Conservation (phyloP, 768 basidiomycete genomes). For the Mycena alexandri region DNA sequence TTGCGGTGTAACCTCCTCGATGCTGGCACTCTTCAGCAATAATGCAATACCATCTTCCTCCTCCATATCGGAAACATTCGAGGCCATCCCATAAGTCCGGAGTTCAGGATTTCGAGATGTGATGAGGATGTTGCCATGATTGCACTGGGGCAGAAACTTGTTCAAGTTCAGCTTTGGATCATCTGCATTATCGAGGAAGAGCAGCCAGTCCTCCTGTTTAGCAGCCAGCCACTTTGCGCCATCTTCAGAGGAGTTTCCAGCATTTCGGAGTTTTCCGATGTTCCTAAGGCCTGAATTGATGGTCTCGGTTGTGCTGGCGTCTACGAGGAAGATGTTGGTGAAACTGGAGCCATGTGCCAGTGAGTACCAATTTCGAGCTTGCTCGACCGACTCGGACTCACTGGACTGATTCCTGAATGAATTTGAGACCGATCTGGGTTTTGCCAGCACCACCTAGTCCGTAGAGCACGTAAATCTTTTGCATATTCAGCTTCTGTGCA, state of each 20-base stretch:
- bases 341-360: too few species aligned
- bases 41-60: conserved; percentile 9
- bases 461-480: conserved; percentile 6
- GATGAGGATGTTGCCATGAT: conserved; percentile 29
- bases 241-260: not conserved
- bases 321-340: too few species aligned
- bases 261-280: not conserved
- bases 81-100: not conserved
- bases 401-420: too few species aligned
- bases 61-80: conserved; percentile 1
- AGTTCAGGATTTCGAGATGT: conserved; percentile 26
- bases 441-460: conserved; percentile 25
- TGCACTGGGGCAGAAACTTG: too few species aligned
- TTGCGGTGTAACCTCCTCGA: not conserved
- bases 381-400: too few species aligned
- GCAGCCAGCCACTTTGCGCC: conserved; percentile 1
- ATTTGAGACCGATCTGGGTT: conserved; percentile 24
- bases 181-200: conserved; percentile 23
- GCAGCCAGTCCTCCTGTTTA: conserved; percentile 4
- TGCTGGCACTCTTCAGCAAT: conserved; percentile 7
- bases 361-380: too few species aligned
- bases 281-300: conserved; percentile 11
- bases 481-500: not conserved
- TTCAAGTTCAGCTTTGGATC: conserved; percentile 7
- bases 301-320: conserved; percentile 8